A percentile compares a stretch with the other conserved stretches of the same genome.
phyloP scores from a whole-genome alignment of 495 filamentous ascomycete species.

The Aspergillus biplanus region DNA sequence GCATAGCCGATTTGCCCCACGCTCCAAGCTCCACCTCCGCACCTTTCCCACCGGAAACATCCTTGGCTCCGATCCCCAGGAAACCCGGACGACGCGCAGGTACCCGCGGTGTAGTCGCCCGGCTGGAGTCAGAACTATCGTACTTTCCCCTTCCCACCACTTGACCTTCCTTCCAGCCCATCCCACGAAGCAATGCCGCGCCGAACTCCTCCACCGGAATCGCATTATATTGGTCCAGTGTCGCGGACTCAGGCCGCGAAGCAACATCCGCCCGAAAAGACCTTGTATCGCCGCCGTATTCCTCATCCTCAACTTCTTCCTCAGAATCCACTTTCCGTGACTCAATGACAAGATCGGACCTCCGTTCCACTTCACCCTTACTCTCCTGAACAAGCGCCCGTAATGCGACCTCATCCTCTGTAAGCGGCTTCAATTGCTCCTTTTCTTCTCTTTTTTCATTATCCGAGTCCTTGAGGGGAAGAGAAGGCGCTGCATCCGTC shows the following conservation, averaged over 20 bases:
- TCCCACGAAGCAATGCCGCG: constrained; percentile 80
- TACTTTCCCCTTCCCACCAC: constrained; percentile 61
- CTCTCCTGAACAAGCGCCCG: constrained; percentile 70
- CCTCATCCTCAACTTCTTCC: constrained; percentile 22
- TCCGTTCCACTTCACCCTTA: constrained; percentile 50
- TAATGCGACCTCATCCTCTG: constrained; percentile 78
- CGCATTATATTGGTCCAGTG: constrained; percentile 80
- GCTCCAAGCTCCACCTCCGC: constrained; percentile 75
- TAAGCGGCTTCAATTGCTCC: constrained; percentile 40
- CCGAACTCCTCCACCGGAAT: constrained; percentile 95
- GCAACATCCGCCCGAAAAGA: constrained; percentile 70
- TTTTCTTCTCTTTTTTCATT: not conserved
- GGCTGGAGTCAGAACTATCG: constrained; percentile 32
- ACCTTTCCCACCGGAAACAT: constrained; percentile 58
- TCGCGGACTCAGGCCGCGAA: constrained; percentile 73
- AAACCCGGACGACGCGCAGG: constrained; percentile 74
- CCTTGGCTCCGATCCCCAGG: constrained; percentile 82
- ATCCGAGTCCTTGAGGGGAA: not conserved
- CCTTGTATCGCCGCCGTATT: constrained; percentile 59
- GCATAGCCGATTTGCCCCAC: constrained; percentile 71
- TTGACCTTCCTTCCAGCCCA: constrained; percentile 94
- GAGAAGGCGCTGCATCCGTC: constrained; percentile 30
- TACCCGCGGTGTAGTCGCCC: constrained; percentile 44
- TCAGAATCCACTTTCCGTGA: constrained; percentile 29
- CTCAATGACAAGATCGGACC: constrained; percentile 65